Percentiles rank a stretch among this genome's conserved stretches.
phyloP scores from a whole-genome alignment of 257 asterid species.

The Ajuga chamaepitys region DNA sequence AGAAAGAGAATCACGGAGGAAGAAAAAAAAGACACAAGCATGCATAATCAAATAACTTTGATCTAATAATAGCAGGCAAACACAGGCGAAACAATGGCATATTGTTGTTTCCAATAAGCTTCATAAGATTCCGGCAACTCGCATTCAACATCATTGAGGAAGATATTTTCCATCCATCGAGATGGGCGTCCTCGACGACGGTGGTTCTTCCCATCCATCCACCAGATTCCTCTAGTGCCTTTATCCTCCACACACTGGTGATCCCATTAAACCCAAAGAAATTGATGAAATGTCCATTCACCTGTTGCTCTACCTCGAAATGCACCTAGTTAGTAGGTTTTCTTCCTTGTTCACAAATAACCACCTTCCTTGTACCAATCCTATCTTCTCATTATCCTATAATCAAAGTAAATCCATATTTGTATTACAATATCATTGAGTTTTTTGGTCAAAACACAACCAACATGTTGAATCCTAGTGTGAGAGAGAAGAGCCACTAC shows the following conservation, averaged over 20 bases:
- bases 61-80: slow-evolving; percentile 61
- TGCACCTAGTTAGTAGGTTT: slow-evolving; percentile 75
- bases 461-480: too few relatives aligned
- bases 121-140: slow-evolving; percentile 94
- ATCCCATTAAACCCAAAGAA: slow-evolving; percentile 98
- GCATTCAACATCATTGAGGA: slow-evolving; percentile 85
- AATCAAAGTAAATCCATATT: slow-evolving; percentile 8
- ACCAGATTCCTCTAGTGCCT: slow-evolving; percentile 89
- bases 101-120: slow-evolving; percentile 86
- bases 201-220: slow-evolving; percentile 99
- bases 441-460: too few relatives aligned
- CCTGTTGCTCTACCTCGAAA: slow-evolving; percentile 97
- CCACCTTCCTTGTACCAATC: slow-evolving; percentile 96
- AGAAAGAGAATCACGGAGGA: background rate
- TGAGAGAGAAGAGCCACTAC: too few relatives aligned
- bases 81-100: slow-evolving; percentile 96
- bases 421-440: too few relatives aligned
- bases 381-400: slow-evolving; percentile 88
- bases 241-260: slow-evolving; percentile 95
- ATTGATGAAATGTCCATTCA: slow-evolving; percentile 70
- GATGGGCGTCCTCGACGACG: slow-evolving; percentile 95
- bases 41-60: slow-evolving; percentile 49
- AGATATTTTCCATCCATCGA: slow-evolving; percentile 95
- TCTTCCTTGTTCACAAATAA: slow-evolving; percentile 94
- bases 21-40: too few relatives aligned